Evolutionary conservation across 2,329 filamentous ascomycete genomes (phyloP).

Genomic region (Venturiaceae sp.): DNA sequence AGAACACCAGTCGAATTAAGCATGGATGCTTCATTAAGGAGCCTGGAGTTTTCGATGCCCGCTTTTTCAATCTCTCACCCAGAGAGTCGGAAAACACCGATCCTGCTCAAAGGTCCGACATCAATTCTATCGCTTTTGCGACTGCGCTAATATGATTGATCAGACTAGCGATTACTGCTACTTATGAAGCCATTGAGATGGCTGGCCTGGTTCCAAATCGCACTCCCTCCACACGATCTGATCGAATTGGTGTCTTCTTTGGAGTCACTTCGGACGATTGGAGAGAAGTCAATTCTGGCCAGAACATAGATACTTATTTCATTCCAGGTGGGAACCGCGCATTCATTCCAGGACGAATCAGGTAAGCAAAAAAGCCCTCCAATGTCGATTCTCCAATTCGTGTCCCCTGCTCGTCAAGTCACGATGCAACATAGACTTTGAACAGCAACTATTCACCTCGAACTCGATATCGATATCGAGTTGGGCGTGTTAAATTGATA

Average conservation of each 20-base stretch:
- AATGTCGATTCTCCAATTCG: too few relatives aligned
- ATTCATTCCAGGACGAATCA: constrained; percentile 42
- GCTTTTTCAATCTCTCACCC: constrained; percentile 21
- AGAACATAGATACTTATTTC: constrained; percentile 41
- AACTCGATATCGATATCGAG: too few relatives aligned
- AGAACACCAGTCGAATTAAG: constrained; percentile 11
- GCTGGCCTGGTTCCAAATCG: constrained; percentile 17
- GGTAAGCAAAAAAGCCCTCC: background rate
- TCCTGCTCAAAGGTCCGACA: constrained; percentile 12
- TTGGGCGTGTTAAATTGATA: too few relatives aligned
- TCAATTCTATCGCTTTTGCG: too few relatives aligned
- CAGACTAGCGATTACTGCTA: constrained; percentile 16
- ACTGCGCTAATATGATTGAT: background rate
- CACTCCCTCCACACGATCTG: constrained; percentile 17
- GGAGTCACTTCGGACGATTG: constrained; percentile 24
- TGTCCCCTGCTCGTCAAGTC: too few relatives aligned
- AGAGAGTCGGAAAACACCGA: constrained; percentile 17
- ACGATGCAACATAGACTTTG: too few relatives aligned
- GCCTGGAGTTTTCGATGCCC: constrained; percentile 17
- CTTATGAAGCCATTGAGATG: constrained; percentile 19
- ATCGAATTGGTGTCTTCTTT: constrained; percentile 23
- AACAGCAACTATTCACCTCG: too few relatives aligned
- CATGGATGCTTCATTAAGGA: constrained; percentile 19
- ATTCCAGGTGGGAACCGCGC: constrained; percentile 44
- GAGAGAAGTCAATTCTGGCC: constrained; percentile 14